Percentiles rank a stretch among this genome's conserved stretches.
These are phyloP conservation scores for Digitaria exilis DNA, from an alignment of 202 grass and related monocot genomes.

Conservation along the genomic window DNA sequence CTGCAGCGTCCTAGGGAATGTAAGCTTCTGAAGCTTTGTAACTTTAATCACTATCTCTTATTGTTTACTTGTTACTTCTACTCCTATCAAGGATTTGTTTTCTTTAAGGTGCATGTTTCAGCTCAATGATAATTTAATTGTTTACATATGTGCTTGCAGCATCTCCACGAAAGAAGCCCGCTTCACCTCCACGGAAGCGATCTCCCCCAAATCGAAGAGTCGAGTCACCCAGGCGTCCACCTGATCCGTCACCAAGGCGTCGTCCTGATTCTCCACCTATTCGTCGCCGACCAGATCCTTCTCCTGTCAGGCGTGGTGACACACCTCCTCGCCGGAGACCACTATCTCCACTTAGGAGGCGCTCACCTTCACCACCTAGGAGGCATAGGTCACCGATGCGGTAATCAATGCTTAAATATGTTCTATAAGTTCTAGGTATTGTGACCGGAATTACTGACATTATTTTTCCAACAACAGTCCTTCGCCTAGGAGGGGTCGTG, in stretches of 20 bases:
- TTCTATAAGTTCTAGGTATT: constrained; percentile 7
- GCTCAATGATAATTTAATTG: neutral
- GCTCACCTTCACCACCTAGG: constrained; percentile 74
- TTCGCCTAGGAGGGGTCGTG: constrained; percentile 80
- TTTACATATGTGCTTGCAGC: constrained; percentile 49
- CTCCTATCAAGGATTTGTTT: constrained; percentile 5
- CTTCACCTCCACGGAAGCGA: constrained; percentile 58
- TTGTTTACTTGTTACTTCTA: constrained; percentile 16
- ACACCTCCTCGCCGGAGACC: constrained; percentile 64
- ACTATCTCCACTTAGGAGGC: constrained; percentile 77
- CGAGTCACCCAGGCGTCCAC: constrained; percentile 52
- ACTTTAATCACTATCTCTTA: constrained; percentile 13
- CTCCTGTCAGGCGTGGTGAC: constrained; percentile 58
- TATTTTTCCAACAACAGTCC: constrained; percentile 50
- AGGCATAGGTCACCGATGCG: constrained; percentile 71
- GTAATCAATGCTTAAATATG: constrained; percentile 45
- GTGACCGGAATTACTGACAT: constrained; percentile 6
- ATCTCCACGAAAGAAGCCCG: constrained; percentile 71
- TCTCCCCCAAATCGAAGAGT: constrained; percentile 61
- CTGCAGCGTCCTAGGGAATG: constrained; percentile 57
- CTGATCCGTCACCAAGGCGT: constrained; percentile 54
- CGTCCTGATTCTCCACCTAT: constrained; percentile 64
- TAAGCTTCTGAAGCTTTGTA: constrained; percentile 56
- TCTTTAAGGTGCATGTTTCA: neutral
- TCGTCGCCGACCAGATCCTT: constrained; percentile 50